Conservation (phyloP, 2,329 filamentous ascomycete species). For the Colletotrichum sp. region DNA sequence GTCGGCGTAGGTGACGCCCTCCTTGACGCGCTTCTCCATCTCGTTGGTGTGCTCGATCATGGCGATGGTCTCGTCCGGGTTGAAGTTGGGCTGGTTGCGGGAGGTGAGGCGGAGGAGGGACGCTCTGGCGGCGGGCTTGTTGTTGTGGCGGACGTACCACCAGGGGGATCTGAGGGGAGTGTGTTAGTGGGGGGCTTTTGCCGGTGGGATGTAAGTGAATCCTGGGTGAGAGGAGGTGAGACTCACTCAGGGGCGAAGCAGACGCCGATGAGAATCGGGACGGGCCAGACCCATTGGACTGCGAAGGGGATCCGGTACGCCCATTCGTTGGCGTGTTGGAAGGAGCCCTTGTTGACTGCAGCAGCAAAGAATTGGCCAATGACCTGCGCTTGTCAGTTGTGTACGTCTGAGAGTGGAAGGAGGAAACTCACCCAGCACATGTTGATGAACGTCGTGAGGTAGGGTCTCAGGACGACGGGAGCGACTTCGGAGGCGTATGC, state of each 20-base stretch:
- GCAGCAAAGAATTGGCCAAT: slow-evolving; percentile 59
- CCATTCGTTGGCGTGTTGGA: slow-evolving; percentile 46
- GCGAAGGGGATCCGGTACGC: slow-evolving; percentile 56
- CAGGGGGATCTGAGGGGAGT: slow-evolving; percentile 46
- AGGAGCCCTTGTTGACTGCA: slow-evolving; percentile 49
- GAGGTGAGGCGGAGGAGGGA: slow-evolving; percentile 48
- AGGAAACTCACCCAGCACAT: slow-evolving; percentile 51
- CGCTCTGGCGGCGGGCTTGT: slow-evolving; percentile 42
- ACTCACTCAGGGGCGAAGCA: slow-evolving; percentile 52
- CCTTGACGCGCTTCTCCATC: slow-evolving; percentile 47
- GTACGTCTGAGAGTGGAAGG: too few species aligned
- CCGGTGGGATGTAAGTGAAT: not conserved
- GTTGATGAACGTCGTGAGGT: slow-evolving; percentile 61
- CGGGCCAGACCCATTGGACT: slow-evolving; percentile 58
- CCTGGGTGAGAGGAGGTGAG: not conserved
- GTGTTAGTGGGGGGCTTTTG: not conserved
- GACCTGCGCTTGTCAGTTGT: slow-evolving; percentile 24
- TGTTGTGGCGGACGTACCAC: slow-evolving; percentile 53
- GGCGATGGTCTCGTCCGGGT: slow-evolving; percentile 52
- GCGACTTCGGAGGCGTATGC: slow-evolving; percentile 60
- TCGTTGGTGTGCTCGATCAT: slow-evolving; percentile 61
- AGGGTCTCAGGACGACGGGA: slow-evolving; percentile 52
- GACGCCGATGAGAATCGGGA: slow-evolving; percentile 49
- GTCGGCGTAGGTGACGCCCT: slow-evolving; percentile 51
- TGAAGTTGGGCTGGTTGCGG: slow-evolving; percentile 40